These are phyloP conservation scores for Pyrenophora graminea DNA, from an alignment of 2,329 filamentous ascomycete species.

Conservation along the genomic window DNA sequence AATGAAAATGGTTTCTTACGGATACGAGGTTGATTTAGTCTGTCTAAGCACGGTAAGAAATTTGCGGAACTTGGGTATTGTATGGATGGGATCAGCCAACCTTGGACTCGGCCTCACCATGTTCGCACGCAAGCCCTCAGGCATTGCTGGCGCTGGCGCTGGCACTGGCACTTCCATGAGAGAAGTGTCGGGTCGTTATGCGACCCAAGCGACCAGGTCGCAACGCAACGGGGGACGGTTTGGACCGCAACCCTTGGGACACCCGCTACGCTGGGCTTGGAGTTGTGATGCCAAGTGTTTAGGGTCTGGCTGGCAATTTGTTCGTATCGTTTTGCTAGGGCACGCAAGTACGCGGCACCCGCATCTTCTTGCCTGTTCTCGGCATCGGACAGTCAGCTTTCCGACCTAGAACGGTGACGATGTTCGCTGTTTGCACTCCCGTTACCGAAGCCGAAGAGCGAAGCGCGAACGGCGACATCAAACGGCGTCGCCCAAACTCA, in stretches of 20 bases:
- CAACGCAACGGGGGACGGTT: background rate
- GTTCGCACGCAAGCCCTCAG: constrained; percentile 3
- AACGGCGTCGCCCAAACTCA: background rate
- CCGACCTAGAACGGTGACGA: constrained; percentile 14
- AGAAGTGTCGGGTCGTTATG: background rate
- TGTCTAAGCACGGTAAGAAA: background rate
- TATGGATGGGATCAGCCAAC: background rate
- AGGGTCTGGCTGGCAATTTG: background rate
- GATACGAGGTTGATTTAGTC: background rate
- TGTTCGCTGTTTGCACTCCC: background rate
- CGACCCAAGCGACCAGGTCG: background rate
- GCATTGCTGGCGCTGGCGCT: background rate
- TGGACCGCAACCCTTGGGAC: constrained; percentile 18
- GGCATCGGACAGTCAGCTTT: constrained; percentile 25
- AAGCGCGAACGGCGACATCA: background rate
- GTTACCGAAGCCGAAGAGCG: constrained; percentile 9
- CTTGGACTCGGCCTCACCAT: constrained; percentile 21
- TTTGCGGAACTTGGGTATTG: background rate
- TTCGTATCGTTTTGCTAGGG: constrained; percentile 6
- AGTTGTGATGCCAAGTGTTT: constrained; percentile 10
- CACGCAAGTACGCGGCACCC: constrained; percentile 25
- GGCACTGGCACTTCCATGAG: constrained; percentile 1
- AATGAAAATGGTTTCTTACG: background rate
- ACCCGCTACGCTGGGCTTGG: constrained; percentile 12
- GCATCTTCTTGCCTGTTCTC: constrained; percentile 14